Percentiles rank a stretch among this genome's conserved stretches.
Evolutionary conservation across 345 rosid genomes (phyloP).

Genomic region (Citrus unshiu): DNA sequence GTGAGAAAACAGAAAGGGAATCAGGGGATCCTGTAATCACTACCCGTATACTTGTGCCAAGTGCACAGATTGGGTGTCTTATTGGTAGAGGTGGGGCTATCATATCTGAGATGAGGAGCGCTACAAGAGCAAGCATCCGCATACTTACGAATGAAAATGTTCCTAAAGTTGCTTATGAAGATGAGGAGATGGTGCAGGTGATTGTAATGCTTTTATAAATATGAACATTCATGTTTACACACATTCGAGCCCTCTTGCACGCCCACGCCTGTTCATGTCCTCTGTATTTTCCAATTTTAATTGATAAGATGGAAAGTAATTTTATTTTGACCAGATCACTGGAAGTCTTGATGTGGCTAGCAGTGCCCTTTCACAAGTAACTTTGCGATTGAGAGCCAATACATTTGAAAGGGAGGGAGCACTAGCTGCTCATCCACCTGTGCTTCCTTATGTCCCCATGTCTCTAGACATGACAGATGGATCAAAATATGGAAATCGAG

Average conservation of each 20-base stretch:
- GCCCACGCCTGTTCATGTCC: neutral
- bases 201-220: neutral
- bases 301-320: neutral
- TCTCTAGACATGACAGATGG: constrained; percentile 41
- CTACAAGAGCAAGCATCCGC: constrained; percentile 54
- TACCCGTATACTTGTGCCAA: constrained; percentile 63
- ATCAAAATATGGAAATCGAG: constrained; percentile 40
- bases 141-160: constrained; percentile 46
- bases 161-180: constrained; percentile 47
- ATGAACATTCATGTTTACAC: neutral
- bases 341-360: constrained; percentile 64
- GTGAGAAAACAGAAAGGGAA: constrained; percentile 62
- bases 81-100: constrained; percentile 73
- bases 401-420: constrained; percentile 63
- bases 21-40: constrained; percentile 50
- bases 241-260: neutral
- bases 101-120: constrained; percentile 60
- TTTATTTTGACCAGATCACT: constrained; percentile 43
- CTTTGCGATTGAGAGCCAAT: constrained; percentile 58
- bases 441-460: constrained; percentile 57
- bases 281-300: constrained; percentile 5
- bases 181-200: constrained; percentile 69
- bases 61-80: constrained; percentile 67
- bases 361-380: constrained; percentile 60
- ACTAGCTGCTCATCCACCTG: constrained; percentile 46